These are phyloP conservation scores for Zygoascus biomembranicola DNA, from an alignment of 805 yeast genomes.

Conservation along the genomic window DNA sequence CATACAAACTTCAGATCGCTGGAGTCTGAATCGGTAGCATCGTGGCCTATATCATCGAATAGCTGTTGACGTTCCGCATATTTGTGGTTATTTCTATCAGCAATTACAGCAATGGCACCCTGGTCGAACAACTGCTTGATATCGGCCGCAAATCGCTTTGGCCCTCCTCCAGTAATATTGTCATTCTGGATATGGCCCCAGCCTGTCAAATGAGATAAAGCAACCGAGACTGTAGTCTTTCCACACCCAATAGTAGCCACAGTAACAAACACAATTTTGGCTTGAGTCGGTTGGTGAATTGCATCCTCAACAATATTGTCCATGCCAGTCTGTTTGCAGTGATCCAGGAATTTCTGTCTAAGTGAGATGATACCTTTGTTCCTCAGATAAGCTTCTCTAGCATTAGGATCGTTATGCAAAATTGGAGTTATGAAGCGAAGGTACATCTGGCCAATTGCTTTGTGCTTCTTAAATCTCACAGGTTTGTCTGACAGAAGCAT, in stretches of 20 bases:
- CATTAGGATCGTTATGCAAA: conserved; percentile 40
- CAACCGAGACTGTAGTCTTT: conserved; percentile 71
- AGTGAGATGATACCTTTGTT: conserved; percentile 70
- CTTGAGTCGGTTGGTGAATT: conserved; percentile 14
- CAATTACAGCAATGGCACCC: conserved; percentile 41
- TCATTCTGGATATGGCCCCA: conserved; percentile 84
- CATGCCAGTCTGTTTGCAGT: conserved; percentile 49
- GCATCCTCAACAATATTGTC: conserved; percentile 17
- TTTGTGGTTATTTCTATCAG: conserved; percentile 81
- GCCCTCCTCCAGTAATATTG: conserved; percentile 27
- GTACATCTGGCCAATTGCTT: conserved; percentile 39
- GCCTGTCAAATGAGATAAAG: conserved; percentile 48
- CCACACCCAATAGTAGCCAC: conserved; percentile 94
- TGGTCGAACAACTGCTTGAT: conserved; percentile 16
- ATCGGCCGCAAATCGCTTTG: background rate
- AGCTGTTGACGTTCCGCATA: conserved; percentile 60
- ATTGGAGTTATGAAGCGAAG: conserved; percentile 55
- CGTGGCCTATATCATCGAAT: conserved; percentile 42
- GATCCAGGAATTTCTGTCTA: conserved; percentile 54
- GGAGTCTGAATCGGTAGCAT: conserved; percentile 35
- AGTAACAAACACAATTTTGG: conserved; percentile 56
- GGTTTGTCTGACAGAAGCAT: conserved; percentile 34
- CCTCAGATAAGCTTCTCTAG: conserved; percentile 38
- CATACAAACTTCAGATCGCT: conserved; percentile 52
- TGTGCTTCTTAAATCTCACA: conserved; percentile 6